These are phyloP conservation scores for Acarospora socialis DNA, from an alignment of 2,329 filamentous ascomycete species.

Conservation along the genomic window DNA sequence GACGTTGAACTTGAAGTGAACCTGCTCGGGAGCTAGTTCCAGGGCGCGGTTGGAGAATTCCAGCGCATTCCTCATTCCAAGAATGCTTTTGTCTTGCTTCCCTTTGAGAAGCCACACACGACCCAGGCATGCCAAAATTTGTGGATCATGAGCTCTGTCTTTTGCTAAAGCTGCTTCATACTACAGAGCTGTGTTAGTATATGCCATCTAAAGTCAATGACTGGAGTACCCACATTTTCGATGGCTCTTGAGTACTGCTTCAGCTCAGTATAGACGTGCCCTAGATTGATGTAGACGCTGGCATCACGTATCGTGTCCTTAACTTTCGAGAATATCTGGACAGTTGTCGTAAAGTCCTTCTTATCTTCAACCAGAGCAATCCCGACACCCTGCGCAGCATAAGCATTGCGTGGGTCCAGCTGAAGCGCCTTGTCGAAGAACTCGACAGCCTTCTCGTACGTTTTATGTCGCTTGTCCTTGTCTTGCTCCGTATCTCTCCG, in stretches of 20 bases:
- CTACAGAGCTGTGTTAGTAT: conserved; percentile 24
- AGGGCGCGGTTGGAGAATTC: conserved; percentile 55
- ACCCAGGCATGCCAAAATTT: conserved; percentile 72
- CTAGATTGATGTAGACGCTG: conserved; percentile 82
- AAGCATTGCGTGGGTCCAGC: conserved; percentile 88
- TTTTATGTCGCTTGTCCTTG: conserved; percentile 75
- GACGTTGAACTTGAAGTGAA: conserved; percentile 93
- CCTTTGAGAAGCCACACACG: conserved; percentile 77
- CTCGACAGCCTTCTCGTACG: conserved; percentile 84
- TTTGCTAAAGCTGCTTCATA: conserved; percentile 77
- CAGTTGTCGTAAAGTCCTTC: conserved; percentile 69
- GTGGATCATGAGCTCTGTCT: conserved; percentile 62
- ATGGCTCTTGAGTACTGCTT: conserved; percentile 84
- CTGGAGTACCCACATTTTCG: conserved; percentile 45
- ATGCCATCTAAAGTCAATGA: neutral
- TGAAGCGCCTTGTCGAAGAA: conserved; percentile 97
- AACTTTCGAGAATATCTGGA: conserved; percentile 80
- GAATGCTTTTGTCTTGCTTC: conserved; percentile 49
- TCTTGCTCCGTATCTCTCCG: conserved; percentile 77
- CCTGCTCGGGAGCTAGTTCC: conserved; percentile 62
- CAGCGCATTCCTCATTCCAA: conserved; percentile 49
- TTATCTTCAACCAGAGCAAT: conserved; percentile 91
- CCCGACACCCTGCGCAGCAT: conserved; percentile 87
- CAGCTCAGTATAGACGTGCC: conserved; percentile 81
- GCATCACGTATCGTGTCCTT: conserved; percentile 80